These are phyloP conservation scores for Leptographium procerum DNA, from an alignment of 2,329 filamentous ascomycete species.

Conservation along the genomic window DNA sequence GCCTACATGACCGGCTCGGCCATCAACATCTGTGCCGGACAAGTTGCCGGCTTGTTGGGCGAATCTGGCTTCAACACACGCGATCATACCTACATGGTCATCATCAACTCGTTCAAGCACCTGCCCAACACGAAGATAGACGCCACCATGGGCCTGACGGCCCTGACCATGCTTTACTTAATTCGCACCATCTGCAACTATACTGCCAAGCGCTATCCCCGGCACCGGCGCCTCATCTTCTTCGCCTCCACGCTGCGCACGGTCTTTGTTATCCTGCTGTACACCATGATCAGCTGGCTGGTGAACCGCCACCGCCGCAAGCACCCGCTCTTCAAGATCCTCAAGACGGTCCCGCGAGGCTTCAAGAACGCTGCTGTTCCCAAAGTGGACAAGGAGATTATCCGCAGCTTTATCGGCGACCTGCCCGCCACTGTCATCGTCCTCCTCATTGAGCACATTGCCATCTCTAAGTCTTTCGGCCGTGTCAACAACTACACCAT, in stretches of 20 bases:
- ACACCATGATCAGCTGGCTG: conserved; percentile 82
- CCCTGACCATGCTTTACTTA: conserved; percentile 64
- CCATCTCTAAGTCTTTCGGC: conserved; percentile 97
- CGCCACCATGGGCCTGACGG: conserved; percentile 79
- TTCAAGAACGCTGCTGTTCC: conserved; percentile 77
- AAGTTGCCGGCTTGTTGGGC: conserved; percentile 73
- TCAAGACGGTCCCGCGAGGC: conserved; percentile 70
- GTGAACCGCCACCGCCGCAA: conserved; percentile 57
- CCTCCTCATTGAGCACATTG: conserved; percentile 91
- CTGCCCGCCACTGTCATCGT: conserved; percentile 84
- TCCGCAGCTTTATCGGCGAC: conserved; percentile 57
- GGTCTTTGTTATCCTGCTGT: conserved; percentile 82
- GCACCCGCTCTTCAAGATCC: conserved; percentile 59
- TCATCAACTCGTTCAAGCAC: conserved; percentile 71
- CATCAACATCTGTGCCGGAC: conserved; percentile 75
- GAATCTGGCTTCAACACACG: conserved; percentile 52
- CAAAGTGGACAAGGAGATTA: conserved; percentile 50
- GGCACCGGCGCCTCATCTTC: conserved; percentile 65
- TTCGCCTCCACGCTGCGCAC: conserved; percentile 86
- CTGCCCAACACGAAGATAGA: conserved; percentile 60
- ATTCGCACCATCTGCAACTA: conserved; percentile 57
- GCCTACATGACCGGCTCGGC: conserved; percentile 97
- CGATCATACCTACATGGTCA: conserved; percentile 66
- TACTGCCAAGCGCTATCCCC: conserved; percentile 57
- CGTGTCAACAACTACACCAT: conserved; percentile 95